Percentiles rank a stretch among this genome's conserved stretches.
Evolutionary conservation across 192 early-diverging fungal genomes (phyloP).

Genomic region (Dissophora ornata): DNA sequence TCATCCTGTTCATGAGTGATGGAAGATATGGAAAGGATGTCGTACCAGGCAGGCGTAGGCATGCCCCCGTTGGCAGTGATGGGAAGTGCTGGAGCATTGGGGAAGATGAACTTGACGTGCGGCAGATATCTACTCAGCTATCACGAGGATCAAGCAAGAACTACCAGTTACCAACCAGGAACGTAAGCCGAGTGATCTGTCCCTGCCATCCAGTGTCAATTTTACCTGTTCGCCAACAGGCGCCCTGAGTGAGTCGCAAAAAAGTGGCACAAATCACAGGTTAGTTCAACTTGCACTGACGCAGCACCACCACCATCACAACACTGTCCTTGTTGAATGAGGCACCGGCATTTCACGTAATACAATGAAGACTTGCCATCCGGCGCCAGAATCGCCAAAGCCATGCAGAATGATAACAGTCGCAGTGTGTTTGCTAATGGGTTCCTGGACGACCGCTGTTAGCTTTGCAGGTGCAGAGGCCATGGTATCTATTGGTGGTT

Average conservation of each 20-base stretch:
- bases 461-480: slow-evolving; percentile 25
- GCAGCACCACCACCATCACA: too few relatives aligned
- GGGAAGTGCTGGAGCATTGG: slow-evolving; percentile 77
- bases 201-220: too few relatives aligned
- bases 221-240: slow-evolving; percentile 39
- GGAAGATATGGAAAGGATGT: slow-evolving; percentile 68
- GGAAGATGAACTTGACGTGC: slow-evolving; percentile 92
- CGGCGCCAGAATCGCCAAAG: slow-evolving; percentile 69
- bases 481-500: slow-evolving; percentile 7
- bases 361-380: slow-evolving; percentile 55
- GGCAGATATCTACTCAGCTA: slow-evolving; percentile 71
- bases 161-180: too few relatives aligned
- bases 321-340: too few relatives aligned
- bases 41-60: slow-evolving; percentile 93
- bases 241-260: slow-evolving; percentile 3
- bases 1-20: slow-evolving; percentile 73
- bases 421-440: slow-evolving; percentile 62
- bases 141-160: background rate
- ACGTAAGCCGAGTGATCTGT: too few relatives aligned
- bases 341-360: background rate
- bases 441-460: slow-evolving; percentile 54
- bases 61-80: slow-evolving; percentile 86
- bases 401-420: slow-evolving; percentile 70
- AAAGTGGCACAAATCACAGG: background rate
- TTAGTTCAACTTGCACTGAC: background rate